These are phyloP conservation scores for Colletotrichum noveboracense DNA, from an alignment of 2,329 filamentous ascomycete genomes.

Conservation along the genomic window DNA sequence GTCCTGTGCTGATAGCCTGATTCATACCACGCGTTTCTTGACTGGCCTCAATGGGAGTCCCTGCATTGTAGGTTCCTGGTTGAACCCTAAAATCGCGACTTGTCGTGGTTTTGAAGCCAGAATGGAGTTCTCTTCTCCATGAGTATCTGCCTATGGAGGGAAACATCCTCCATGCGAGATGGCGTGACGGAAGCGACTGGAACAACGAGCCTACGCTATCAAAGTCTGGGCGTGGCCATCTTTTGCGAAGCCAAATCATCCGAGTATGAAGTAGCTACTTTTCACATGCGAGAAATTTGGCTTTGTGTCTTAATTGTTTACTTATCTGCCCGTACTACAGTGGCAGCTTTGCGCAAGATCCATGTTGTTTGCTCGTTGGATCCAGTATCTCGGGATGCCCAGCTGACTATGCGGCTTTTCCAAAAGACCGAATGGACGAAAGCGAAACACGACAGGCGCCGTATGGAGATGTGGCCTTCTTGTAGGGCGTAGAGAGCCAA, in stretches of 20 bases:
- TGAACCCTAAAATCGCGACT: neutral
- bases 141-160: too few species aligned
- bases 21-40: neutral
- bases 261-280: neutral
- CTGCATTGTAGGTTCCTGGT: neutral
- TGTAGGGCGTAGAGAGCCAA: neutral
- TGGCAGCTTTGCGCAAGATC: neutral
- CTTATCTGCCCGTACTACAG: neutral
- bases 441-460: neutral
- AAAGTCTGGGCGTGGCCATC: neutral
- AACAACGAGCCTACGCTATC: neutral
- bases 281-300: neutral
- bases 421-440: neutral
- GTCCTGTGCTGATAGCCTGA: neutral
- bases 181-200: neutral
- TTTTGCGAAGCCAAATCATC: neutral
- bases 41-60: neutral
- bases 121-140: neutral
- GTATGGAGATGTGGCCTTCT: neutral
- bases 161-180: neutral
- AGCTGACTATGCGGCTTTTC: neutral
- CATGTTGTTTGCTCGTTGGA: neutral
- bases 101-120: neutral
- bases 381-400: neutral
- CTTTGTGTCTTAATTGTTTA: neutral